phyloP scores from a whole-genome alignment of 1,284 basidiomycete genomes.

The Puccinia triticina region DNA sequence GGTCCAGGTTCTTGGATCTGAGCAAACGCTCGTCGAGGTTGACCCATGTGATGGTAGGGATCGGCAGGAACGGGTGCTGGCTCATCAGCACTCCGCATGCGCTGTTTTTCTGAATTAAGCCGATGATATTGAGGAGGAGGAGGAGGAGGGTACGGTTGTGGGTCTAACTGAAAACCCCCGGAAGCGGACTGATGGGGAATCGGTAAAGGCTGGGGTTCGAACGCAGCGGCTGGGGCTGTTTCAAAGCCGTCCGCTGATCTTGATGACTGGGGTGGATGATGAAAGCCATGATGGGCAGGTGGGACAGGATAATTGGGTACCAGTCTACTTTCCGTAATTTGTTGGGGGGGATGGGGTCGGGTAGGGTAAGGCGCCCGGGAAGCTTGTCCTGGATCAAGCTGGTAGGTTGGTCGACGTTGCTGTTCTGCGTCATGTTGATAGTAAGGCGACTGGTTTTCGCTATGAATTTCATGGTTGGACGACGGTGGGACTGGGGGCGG shows the following conservation, averaged over 20 bases:
- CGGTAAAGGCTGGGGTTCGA: background rate
- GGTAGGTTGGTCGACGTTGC: background rate
- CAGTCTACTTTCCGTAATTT: background rate
- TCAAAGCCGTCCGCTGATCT: background rate
- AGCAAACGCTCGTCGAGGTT: background rate
- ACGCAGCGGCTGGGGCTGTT: background rate
- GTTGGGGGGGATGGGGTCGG: background rate
- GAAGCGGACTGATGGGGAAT: background rate
- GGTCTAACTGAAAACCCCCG: background rate
- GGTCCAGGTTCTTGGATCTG: background rate
- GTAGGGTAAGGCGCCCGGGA: background rate
- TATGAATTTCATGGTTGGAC: background rate
- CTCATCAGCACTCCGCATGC: background rate
- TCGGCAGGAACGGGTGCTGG: background rate
- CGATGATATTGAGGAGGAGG: background rate
- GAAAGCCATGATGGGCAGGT: background rate
- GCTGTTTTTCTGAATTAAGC: background rate
- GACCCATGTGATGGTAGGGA: background rate
- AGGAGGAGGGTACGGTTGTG: background rate
- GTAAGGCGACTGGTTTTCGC: background rate
- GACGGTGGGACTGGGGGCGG: background rate
- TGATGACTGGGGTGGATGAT: background rate
- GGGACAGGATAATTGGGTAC: conserved; percentile 19
- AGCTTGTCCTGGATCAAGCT: background rate
- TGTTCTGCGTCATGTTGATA: background rate